These are phyloP conservation scores for Musa schizocarpa DNA, from an alignment of 176 grass and related monocot genomes.

Conservation along the genomic window DNA sequence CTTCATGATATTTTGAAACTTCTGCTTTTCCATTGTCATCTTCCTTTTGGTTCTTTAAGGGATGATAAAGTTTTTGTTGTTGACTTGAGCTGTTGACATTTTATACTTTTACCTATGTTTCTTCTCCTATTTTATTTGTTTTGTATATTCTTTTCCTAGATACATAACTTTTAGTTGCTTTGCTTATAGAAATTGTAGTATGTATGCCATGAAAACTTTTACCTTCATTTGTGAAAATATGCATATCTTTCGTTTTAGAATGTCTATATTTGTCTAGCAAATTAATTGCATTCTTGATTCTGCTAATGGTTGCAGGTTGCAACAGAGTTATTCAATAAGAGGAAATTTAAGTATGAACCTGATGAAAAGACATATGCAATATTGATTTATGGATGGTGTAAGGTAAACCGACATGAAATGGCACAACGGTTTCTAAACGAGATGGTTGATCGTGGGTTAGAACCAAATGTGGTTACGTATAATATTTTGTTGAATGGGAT, in stretches of 20 bases:
- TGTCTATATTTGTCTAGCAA: neutral
- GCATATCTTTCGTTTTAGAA: neutral
- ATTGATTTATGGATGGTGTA: slow-evolving; percentile 90
- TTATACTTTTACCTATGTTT: neutral
- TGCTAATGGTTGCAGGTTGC: slow-evolving; percentile 43
- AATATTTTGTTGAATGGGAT: slow-evolving; percentile 90
- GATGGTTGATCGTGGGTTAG: slow-evolving; percentile 67
- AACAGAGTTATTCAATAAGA: slow-evolving; percentile 87
- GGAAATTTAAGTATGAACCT: slow-evolving; percentile 76
- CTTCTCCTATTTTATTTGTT: neutral
- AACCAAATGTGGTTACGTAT: slow-evolving; percentile 84
- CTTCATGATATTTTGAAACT: neutral
- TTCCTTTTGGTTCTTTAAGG: neutral
- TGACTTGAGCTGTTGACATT: neutral
- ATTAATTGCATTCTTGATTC: neutral
- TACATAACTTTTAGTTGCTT: neutral
- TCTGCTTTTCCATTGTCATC: neutral
- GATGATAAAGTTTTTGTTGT: neutral
- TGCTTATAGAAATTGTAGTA: neutral
- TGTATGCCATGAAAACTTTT: neutral
- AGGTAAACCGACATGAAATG: slow-evolving; percentile 57
- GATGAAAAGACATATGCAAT: slow-evolving; percentile 77
- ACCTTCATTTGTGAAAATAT: too few species aligned
- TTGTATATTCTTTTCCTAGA: neutral
- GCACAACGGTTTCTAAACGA: slow-evolving; percentile 65